A percentile compares a stretch with the other conserved stretches of the same genome.
Conservation (phyloP, 139 green algal genomes). For the Desmodesmus armatus region DNA sequence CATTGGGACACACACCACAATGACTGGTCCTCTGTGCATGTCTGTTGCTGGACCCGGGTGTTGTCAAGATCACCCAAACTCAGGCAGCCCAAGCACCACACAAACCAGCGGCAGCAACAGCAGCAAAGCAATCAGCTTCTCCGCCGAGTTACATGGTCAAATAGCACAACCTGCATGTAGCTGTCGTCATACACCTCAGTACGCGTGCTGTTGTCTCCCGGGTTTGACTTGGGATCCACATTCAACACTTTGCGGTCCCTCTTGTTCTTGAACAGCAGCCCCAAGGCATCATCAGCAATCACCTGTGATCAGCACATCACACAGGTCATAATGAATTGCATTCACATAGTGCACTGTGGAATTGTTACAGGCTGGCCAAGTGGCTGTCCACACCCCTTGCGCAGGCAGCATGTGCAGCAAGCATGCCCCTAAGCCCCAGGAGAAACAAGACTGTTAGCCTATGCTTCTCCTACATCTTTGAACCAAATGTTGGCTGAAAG, state of each 20-base stretch:
- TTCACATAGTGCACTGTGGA: neutral
- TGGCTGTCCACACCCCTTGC: too few species aligned
- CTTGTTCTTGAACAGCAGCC: conserved; percentile 94
- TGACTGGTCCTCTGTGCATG: too few species aligned
- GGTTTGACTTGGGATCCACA: conserved; percentile 61
- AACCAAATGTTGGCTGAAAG: neutral
- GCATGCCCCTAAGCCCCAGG: too few species aligned
- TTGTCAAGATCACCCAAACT: too few species aligned
- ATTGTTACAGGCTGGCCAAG: neutral
- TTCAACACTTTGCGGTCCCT: conserved; percentile 87
- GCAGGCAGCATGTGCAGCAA: too few species aligned
- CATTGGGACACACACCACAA: too few species aligned
- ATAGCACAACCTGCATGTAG: conserved; percentile 89
- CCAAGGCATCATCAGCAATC: conserved; percentile 82
- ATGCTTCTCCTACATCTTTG: neutral
- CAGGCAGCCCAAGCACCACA: neutral
- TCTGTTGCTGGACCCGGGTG: too few species aligned
- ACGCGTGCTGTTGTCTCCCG: conserved; percentile 63
- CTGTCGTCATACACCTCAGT: conserved; percentile 79
- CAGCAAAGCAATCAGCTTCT: conserved; percentile 56
- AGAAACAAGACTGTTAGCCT: too few species aligned
- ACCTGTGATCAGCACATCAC: conserved; percentile 64
- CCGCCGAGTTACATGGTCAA: conserved; percentile 86
- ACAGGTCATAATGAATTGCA: neutral
- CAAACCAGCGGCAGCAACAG: neutral